Evolutionary conservation across 2,329 filamentous ascomycete species (phyloP).

Genomic region (Stagonosporopsis chrysanthemi): DNA sequence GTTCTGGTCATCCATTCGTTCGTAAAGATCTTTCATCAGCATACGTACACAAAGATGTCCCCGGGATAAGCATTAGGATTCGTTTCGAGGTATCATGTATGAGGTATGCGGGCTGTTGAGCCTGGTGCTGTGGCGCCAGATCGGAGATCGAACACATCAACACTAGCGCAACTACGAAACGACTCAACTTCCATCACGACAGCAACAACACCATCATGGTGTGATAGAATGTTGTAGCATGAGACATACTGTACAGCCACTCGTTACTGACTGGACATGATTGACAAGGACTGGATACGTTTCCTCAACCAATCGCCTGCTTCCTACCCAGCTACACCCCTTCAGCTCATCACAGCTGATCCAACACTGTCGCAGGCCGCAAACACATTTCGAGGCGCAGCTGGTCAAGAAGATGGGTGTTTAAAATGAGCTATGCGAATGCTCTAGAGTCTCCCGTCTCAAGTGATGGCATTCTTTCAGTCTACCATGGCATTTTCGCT

Average conservation of each 20-base stretch:
- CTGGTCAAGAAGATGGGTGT: not conserved
- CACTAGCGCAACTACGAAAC: not conserved
- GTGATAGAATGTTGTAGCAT: not conserved
- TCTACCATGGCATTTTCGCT: not conserved
- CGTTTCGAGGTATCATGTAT: not conserved
- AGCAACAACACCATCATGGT: not conserved
- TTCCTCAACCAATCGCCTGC: conserved; percentile 2
- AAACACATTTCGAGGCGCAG: conserved; percentile 1
- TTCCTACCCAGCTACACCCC: not conserved
- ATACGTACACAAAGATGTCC: not conserved
- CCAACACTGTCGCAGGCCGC: conserved; percentile 8
- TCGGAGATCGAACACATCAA: not conserved
- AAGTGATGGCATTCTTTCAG: not conserved
- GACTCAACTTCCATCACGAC: not conserved
- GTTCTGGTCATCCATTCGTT: not conserved
- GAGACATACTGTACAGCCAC: conserved; percentile 5
- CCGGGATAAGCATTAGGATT: not conserved
- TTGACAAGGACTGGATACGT: not conserved
- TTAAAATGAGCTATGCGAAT: not conserved
- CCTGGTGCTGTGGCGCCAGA: conserved; percentile 3
- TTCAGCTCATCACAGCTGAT: not conserved
- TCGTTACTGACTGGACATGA: not conserved
- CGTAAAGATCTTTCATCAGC: not conserved
- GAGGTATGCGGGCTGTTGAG: not conserved
- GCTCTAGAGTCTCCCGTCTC: not conserved